Conservation (phyloP, 352 stramenopile species). For the Pseudoperonospora humuli region DNA sequence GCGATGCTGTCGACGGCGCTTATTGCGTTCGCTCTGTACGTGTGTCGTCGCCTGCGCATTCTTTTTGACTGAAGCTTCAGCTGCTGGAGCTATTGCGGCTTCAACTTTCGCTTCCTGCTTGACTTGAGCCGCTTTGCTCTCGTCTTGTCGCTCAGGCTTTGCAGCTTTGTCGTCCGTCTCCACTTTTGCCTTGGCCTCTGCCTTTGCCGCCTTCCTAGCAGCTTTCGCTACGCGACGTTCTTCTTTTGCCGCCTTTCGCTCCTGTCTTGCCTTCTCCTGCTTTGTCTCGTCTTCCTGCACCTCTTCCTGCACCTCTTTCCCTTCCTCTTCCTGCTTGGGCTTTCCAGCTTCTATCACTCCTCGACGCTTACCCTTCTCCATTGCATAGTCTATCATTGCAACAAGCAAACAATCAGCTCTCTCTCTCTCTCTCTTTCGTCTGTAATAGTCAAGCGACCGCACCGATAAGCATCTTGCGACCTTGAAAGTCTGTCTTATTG, state of each 20-base stretch:
- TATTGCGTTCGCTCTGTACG: constrained; percentile 76
- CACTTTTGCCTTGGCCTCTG: constrained; percentile 11
- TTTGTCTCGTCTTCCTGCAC: constrained; percentile 13
- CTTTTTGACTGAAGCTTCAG: neutral
- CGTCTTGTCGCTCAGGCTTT: constrained; percentile 10
- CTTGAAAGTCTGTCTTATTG: constrained; percentile 66
- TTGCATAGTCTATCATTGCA: constrained; percentile 44
- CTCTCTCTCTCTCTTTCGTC: neutral
- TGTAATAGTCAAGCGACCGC: constrained; percentile 8
- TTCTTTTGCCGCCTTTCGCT: constrained; percentile 24
- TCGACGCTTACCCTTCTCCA: constrained; percentile 56
- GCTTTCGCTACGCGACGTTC: constrained; percentile 13
- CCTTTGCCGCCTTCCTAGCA: constrained; percentile 18
- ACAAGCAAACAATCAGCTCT: constrained; percentile 2
- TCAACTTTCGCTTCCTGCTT: constrained; percentile 26
- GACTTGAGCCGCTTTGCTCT: constrained; percentile 7
- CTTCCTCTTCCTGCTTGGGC: constrained; percentile 9
- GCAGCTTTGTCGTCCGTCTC: constrained; percentile 1
- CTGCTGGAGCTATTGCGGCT: neutral
- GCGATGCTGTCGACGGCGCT: constrained; percentile 62
- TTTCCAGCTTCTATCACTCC: constrained; percentile 9
- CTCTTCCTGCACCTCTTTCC: constrained; percentile 13
- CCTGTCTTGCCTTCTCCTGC: constrained; percentile 9
- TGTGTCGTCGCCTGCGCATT: constrained; percentile 8
- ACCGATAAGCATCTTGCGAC: constrained; percentile 78